phyloP scores from a whole-genome alignment of 495 filamentous ascomycete genomes.

The Lasiosphaeria miniovina region DNA sequence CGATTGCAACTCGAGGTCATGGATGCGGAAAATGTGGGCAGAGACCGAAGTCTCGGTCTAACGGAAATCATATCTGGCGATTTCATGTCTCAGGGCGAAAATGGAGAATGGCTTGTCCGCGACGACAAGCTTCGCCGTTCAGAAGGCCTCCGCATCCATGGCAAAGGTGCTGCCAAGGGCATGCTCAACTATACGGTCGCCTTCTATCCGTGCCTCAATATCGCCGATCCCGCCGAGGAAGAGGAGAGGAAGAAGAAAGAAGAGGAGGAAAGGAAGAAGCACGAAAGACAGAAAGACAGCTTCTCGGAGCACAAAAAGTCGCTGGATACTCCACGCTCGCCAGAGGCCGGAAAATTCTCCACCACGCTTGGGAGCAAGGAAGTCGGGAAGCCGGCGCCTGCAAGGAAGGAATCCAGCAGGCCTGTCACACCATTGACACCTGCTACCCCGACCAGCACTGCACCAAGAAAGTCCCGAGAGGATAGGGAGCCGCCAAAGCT shows the following conservation, averaged over 20 bases:
- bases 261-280: conserved; percentile 48
- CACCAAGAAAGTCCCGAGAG: conserved; percentile 55
- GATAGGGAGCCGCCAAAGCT: conserved; percentile 68
- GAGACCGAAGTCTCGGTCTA: conserved; percentile 80
- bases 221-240: conserved; percentile 93
- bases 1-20: conserved; percentile 88
- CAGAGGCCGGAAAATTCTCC: conserved; percentile 39
- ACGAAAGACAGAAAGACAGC: conserved; percentile 26
- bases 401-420: conserved; percentile 10
- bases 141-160: conserved; percentile 62
- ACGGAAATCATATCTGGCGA: conserved; percentile 73
- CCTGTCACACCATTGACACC: conserved; percentile 38
- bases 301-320: conserved; percentile 35
- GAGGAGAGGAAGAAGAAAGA: conserved; percentile 52
- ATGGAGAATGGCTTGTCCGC: conserved; percentile 77
- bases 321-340: conserved; percentile 37
- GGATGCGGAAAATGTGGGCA: conserved; percentile 87
- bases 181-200: conserved; percentile 76
- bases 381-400: conserved; percentile 18
- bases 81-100: conserved; percentile 72
- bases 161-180: conserved; percentile 70
- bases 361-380: conserved; percentile 32
- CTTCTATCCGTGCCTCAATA: conserved; percentile 85
- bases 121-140: conserved; percentile 64
- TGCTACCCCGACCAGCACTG: conserved; percentile 26